Conservation (phyloP, 202 grass and related monocot species). For the Panicum hallii region DNA sequence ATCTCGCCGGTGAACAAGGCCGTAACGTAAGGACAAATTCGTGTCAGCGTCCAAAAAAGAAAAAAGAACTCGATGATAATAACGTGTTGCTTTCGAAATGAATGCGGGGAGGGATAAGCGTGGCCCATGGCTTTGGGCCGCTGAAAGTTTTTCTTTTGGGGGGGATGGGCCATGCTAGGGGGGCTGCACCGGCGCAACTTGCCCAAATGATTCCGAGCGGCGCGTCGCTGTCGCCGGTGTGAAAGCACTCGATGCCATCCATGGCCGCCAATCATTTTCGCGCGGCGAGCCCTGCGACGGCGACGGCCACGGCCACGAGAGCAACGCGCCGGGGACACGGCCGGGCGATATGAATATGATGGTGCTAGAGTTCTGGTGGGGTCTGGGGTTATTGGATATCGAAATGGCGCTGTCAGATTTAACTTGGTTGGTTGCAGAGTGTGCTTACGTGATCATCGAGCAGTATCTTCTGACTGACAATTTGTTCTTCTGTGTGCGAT, state of each 20-base stretch:
- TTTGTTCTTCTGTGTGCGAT: not conserved
- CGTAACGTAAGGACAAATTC: not conserved
- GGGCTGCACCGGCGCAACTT: constrained; percentile 37
- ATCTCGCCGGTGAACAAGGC: not conserved
- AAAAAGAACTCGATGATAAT: not conserved
- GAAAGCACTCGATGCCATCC: constrained; percentile 54
- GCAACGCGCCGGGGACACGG: too few species aligned
- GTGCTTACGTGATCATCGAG: not conserved
- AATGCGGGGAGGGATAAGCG: constrained; percentile 31
- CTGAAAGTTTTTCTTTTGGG: not conserved
- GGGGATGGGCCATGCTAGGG: constrained; percentile 7
- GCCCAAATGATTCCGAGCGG: constrained; percentile 2
- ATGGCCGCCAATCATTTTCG: constrained; percentile 32
- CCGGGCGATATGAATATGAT: not conserved
- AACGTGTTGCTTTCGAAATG: constrained; percentile 27
- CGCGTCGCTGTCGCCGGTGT: constrained; percentile 31
- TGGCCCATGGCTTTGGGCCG: constrained; percentile 46
- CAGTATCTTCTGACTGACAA: not conserved
- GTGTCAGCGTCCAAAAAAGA: not conserved
- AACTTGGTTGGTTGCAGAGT: not conserved
- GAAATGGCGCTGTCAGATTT: not conserved
- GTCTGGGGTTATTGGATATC: not conserved
- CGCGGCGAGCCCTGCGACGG: constrained; percentile 32
- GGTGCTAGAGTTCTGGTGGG: not conserved
- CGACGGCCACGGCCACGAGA: constrained; percentile 9